These are phyloP conservation scores for Polyrhizophydium stewartii DNA, from an alignment of 371 early-diverging fungal species.

Conservation along the genomic window DNA sequence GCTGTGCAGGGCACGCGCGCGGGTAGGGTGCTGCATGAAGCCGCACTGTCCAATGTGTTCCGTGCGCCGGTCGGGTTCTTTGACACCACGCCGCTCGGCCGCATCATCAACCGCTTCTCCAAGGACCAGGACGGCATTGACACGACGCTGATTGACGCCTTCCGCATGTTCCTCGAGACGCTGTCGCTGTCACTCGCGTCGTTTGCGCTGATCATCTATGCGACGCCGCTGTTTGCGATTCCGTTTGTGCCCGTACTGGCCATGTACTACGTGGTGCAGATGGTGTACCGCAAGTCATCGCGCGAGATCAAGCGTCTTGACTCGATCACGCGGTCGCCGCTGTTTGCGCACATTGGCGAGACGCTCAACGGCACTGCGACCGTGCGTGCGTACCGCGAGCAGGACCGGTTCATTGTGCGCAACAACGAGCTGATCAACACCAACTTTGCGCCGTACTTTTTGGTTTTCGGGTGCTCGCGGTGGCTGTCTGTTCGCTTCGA, in stretches of 20 bases:
- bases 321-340: background rate
- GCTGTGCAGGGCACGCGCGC: background rate
- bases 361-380: background rate
- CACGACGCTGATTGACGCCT: background rate
- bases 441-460: conserved; percentile 17
- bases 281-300: conserved; percentile 24
- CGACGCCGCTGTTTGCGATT: background rate
- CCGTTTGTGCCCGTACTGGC: background rate
- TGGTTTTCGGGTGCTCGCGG: conserved; percentile 8
- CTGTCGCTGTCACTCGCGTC: background rate
- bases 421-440: conserved; percentile 20
- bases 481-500: conserved; percentile 33
- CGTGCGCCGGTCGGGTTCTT: conserved; percentile 68
- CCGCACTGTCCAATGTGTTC: conserved; percentile 47
- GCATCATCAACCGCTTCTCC: conserved; percentile 43
- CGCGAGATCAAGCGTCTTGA: conserved; percentile 8
- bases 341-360: background rate
- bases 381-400: background rate
- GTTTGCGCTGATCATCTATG: background rate
- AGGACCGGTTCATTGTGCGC: background rate
- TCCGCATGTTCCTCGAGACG: background rate
- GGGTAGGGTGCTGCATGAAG: conserved; percentile 7
- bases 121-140: background rate
- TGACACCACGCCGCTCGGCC: conserved; percentile 79
- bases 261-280: background rate